A percentile compares a stretch with the other conserved stretches of the same genome.
phyloP scores from a whole-genome alignment of 2,329 filamentous ascomycete genomes.

The Colletotrichum musae region DNA sequence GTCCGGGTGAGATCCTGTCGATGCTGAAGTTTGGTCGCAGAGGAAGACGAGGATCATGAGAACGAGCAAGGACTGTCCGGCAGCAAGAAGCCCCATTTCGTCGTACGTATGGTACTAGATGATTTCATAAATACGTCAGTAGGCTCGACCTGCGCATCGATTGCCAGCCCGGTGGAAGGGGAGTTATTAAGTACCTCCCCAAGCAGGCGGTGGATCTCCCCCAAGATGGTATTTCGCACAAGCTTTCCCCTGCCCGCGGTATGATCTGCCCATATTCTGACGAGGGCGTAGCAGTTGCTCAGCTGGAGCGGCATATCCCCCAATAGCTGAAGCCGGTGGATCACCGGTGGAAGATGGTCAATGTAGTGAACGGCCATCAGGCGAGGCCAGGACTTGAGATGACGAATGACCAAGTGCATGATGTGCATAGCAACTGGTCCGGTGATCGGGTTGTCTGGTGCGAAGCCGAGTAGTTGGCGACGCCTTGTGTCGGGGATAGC shows the following conservation, averaged over 20 bases:
- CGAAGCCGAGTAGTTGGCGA: background rate
- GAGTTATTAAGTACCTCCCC: constrained; percentile 10
- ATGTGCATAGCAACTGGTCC: constrained; percentile 20
- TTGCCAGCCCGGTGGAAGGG: too few species aligned
- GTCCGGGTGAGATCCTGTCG: background rate
- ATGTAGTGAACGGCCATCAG: constrained; percentile 33
- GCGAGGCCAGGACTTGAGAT: constrained; percentile 40
- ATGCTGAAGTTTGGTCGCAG: background rate
- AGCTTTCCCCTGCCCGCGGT: constrained; percentile 11
- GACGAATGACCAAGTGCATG: constrained; percentile 38
- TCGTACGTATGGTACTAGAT: constrained; percentile 25
- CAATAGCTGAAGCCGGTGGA: constrained; percentile 38
- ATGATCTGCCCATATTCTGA: constrained; percentile 34
- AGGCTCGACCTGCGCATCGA: background rate
- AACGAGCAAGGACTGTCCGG: constrained; percentile 34
- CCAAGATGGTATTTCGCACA: constrained; percentile 25
- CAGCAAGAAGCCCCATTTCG: constrained; percentile 27
- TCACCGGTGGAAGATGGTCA: constrained; percentile 36
- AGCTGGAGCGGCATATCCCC: constrained; percentile 23
- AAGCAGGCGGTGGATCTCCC: constrained; percentile 31
- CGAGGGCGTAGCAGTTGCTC: constrained; percentile 36
- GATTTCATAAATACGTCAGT: background rate
- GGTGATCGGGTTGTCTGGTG: background rate
- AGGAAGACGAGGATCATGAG: constrained; percentile 34
- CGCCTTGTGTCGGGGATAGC: background rate